These are phyloP conservation scores for Gentiana dahurica DNA, from an alignment of 257 asterid genomes.

Conservation along the genomic window DNA sequence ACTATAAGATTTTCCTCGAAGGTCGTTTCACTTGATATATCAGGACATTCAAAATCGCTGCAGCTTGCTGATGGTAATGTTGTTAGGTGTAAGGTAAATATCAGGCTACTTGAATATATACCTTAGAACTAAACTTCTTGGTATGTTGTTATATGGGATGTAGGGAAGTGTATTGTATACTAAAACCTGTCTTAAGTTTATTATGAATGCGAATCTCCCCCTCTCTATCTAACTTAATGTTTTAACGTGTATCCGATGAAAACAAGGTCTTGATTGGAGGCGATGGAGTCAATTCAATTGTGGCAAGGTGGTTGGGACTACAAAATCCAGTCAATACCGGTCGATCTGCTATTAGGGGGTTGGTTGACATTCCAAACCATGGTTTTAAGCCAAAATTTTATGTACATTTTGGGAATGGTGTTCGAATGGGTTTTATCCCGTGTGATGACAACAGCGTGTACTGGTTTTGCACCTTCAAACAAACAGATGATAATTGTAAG, in stretches of 20 bases:
- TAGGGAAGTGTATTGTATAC: too few species aligned
- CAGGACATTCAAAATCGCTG: constrained; percentile 46
- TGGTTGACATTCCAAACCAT: constrained; percentile 50
- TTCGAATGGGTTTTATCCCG: constrained; percentile 52
- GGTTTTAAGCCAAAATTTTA: constrained; percentile 37
- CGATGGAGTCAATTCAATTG: constrained; percentile 71
- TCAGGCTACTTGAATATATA: background rate
- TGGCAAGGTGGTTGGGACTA: constrained; percentile 69
- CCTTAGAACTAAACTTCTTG: too few species aligned
- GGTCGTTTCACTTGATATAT: constrained; percentile 51
- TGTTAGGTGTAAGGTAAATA: constrained; percentile 45
- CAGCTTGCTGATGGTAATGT: constrained; percentile 71
- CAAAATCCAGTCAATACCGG: constrained; percentile 33
- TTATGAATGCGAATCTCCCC: too few species aligned
- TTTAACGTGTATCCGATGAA: too few species aligned
- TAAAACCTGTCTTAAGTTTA: too few species aligned
- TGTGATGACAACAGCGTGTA: constrained; percentile 48
- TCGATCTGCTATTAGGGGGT: constrained; percentile 67
- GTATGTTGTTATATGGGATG: too few species aligned
- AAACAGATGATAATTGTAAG: constrained; percentile 43
- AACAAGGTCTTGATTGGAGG: constrained; percentile 70
- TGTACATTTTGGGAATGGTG: constrained; percentile 50
- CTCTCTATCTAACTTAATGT: too few species aligned
- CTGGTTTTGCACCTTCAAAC: constrained; percentile 64
- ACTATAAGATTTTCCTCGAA: constrained; percentile 60